Evolutionary conservation across 129 eudicot genomes (phyloP).

Genomic region (Glebionis coronaria): DNA sequence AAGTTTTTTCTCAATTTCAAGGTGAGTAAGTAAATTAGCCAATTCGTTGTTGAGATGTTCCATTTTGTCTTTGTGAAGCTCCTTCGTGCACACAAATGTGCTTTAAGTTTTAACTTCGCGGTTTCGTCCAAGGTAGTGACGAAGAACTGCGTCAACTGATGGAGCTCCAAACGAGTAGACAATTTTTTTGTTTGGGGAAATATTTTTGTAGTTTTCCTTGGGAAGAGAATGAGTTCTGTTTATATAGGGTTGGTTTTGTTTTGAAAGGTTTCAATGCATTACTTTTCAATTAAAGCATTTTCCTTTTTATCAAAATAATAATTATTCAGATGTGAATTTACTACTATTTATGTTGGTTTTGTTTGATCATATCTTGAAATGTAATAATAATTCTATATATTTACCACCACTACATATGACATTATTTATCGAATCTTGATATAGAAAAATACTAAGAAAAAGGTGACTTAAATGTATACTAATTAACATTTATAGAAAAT

Average conservation of each 20-base stretch:
- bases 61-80: background rate
- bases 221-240: no score
- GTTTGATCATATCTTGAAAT: background rate
- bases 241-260: no score
- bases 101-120: background rate
- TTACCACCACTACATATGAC: constrained; percentile 4
- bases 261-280: no score
- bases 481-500: no score
- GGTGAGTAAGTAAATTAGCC: constrained; percentile 19
- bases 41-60: constrained; percentile 45
- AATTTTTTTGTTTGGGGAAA: constrained; percentile 40
- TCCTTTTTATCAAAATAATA: no score
- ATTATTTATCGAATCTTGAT: background rate
- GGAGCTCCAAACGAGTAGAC: constrained; percentile 53
- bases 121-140: constrained; percentile 17
- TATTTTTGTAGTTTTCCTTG: no score
- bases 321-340: no score
- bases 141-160: constrained; percentile 13
- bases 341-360: background rate
- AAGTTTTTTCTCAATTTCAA: constrained; percentile 37
- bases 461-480: background rate
- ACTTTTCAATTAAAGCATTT: no score
- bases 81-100: background rate
- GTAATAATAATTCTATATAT: no score
- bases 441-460: background rate